Evolutionary conservation across 805 yeast species (phyloP), one percentile per base, ranked within the genome.

Genomic region (Yamadazyma kitorensis): DNA sequence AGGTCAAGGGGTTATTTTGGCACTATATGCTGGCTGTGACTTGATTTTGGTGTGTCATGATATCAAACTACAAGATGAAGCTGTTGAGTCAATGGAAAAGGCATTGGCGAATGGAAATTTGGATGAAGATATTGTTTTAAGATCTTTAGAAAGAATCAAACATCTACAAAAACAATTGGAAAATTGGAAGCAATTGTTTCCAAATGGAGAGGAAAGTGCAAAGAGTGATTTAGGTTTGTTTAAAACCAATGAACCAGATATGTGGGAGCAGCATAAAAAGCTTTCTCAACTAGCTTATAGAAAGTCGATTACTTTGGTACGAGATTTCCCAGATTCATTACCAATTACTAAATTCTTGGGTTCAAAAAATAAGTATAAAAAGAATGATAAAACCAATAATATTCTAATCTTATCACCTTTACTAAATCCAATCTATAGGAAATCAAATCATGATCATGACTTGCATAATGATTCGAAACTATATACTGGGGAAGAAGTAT

Each of bases 1-100:
- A 23, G 77, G 80, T n/a, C 84, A 78, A 51, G 84, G 83, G 7
- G 80, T 78, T 1, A 70, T 76, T 6, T 61, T 76, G 47, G 80
- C 83, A 2, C 57, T 77, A n/a, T 67, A 69, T 31, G 84, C 82
- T 6, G 80, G 83, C 4, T 78, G 84, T 54, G 84, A 78, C 50
- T 57, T 78, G 40, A 75, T 78, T 7, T 64, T 78, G 68, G 79
- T 78, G 15, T 78, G 84, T 49, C 79, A 76, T 44, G 76, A 76
- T 45, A 57, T 57, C 46, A 58, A 63, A 12, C 59, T 74, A 21
- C 84, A 78, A 50, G 63, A 68, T 29, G 82, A 78, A 46, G 82
- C 82, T 12, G 57, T 76, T 4, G 68, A 66, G 27, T 57, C 66
- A 1, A 53, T 68, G 42, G 42, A 55, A 24, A 60, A 61, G 31